phyloP scores from a whole-genome alignment of 345 rosid genomes.

The Eucalyptus curtisii region DNA sequence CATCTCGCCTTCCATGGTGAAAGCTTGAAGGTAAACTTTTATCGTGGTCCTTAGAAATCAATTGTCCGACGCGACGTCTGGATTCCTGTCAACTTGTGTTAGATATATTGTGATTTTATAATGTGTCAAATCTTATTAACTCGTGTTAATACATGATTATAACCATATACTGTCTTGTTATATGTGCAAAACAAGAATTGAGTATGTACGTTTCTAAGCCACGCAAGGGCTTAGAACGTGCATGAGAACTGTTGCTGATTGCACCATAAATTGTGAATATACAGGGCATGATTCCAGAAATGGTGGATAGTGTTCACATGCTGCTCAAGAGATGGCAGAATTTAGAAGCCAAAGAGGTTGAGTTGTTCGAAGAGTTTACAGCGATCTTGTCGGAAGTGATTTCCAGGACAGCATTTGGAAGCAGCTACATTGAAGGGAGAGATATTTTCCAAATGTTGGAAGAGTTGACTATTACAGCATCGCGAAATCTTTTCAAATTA shows the following conservation, averaged over 20 bases:
- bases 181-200: not conserved
- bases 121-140: not conserved
- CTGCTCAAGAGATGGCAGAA: conserved; percentile 32
- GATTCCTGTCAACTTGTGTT: not conserved
- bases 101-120: not conserved
- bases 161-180: not conserved
- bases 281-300: conserved; percentile 19
- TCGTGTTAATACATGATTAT: not conserved
- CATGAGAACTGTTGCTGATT: not conserved
- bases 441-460: conserved; percentile 15
- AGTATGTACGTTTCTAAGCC: not conserved
- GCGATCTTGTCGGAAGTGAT: conserved; percentile 26
- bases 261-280: not conserved
- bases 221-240: not conserved
- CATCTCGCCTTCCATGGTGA: conserved; percentile 35
- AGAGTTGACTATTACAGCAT: not conserved
- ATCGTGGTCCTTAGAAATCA: not conserved
- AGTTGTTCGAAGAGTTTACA: conserved; percentile 16
- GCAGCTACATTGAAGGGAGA: conserved; percentile 28
- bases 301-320: conserved; percentile 18
- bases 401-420: conserved; percentile 37
- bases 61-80: not conserved
- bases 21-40: conserved; percentile 15
- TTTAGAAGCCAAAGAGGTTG: conserved; percentile 18
- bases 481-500: not conserved